Base-by-base conservation (phyloP, 345 rosid genomes). In the Citrus reticulata region DNA sequence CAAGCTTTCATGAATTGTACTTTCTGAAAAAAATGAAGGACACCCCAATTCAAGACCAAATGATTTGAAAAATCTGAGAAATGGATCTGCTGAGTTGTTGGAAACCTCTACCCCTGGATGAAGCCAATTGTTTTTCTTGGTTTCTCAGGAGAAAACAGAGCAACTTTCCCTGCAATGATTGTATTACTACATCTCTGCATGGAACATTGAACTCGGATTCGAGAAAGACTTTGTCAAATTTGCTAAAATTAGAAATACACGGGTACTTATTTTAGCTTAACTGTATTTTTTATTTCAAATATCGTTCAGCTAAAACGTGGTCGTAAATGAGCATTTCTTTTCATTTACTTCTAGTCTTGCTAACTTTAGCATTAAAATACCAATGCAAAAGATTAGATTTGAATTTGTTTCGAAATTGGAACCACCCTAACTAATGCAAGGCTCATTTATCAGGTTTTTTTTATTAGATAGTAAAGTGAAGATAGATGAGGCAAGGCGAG, bases 201-300 rank as follows among this genome's bases (percentile, higher is more conserved):
- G 19, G 32, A 29, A 55, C 81, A 57, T 70, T 49, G 73, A 70
- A 65, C 61, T 34, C 74, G 79, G 72, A 55, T 59, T 27, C 17
- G 70, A 54, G 1, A 20, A 68, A 17, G 80, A 81, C 76, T n/a
- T 2, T 5, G 86, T 84, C 86, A 78, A 81, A 37, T 81, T 65
- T 67, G 69, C 76, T 75, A 78, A 70, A 22, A 34, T 32, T 65
- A 84, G 80, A 70, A 37, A 24, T 24, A 24, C 35, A 32, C 30
- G 68, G 72, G 35, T 69, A 29, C 25, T 64, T n/a, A 74, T 59
- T 14, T 67, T n/a, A 22, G 76, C 66, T 73, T 73, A 58, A 58
- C 54, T 68, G 22, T 13, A 4, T 40, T 42, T 68, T 4, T 68
- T 46, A 46, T 46, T 13, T 46, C 51, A 13, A 46, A 3, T 46